Conservation (phyloP, 176 grass and related monocot species). For the Phyllostachys edulis region DNA sequence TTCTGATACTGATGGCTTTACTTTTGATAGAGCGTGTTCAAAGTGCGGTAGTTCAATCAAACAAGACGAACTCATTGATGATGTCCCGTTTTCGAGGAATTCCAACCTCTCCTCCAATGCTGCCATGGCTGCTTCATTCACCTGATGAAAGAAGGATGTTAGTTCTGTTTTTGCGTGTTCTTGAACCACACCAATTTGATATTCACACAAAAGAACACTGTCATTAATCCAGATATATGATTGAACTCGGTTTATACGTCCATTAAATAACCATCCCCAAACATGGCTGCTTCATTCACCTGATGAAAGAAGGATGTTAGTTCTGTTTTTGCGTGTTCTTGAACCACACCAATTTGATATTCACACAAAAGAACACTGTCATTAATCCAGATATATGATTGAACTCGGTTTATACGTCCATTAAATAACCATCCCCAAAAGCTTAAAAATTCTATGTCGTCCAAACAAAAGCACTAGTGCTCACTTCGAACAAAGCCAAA, state of each 20-base stretch:
- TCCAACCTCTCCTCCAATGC: conserved; percentile 61
- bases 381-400: too few relatives aligned
- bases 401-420: too few relatives aligned
- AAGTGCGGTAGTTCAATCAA: conserved; percentile 59
- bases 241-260: neutral
- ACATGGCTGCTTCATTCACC: too few relatives aligned
- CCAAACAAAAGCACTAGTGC: neutral
- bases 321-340: too few relatives aligned
- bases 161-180: neutral
- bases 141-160: conserved; percentile 38
- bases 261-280: too few relatives aligned
- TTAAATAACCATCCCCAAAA: neutral
- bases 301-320: too few relatives aligned
- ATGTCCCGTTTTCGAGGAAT: conserved; percentile 39
- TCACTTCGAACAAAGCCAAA: neutral
- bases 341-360: too few relatives aligned
- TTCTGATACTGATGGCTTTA: conserved; percentile 72
- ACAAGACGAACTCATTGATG: conserved; percentile 34
- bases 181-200: neutral
- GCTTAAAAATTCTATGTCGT: neutral
- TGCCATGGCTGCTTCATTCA: conserved; percentile 85
- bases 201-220: neutral
- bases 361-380: too few relatives aligned
- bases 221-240: neutral
- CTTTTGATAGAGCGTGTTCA: conserved; percentile 54